Evolutionary conservation across 139 green algal species (phyloP), one percentile per base, ranked within the genome.

Genomic region (Chlorella sp.): DNA sequence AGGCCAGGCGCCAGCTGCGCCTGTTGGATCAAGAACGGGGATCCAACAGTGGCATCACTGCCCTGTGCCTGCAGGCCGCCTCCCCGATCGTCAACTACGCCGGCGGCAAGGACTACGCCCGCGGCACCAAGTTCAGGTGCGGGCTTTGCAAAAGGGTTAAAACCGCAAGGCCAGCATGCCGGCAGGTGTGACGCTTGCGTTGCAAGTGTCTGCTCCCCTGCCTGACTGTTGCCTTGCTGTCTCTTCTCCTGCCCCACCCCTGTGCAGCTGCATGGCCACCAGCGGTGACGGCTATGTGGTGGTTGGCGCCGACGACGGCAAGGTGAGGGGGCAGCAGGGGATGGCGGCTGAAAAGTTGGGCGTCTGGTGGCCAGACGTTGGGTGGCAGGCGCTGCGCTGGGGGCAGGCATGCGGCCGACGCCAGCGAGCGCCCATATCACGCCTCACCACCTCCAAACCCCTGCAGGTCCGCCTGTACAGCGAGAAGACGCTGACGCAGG

Each of bases 401-500:
- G n/a, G n/a, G n/a, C n/a, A n/a, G n/a, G n/a, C n/a, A n/a, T n/a
- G n/a, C n/a, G n/a, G n/a, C n/a, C n/a, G n/a, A n/a, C n/a, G n/a
- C n/a, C n/a, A n/a, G n/a, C n/a, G n/a, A n/a, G n/a, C n/a, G n/a
- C n/a, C n/a, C n/a, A n/a, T n/a, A n/a, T n/a, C n/a, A n/a, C n/a
- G n/a, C n/a, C n/a, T n/a, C n/a, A n/a, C n/a, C n/a, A n/a, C n/a
- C n/a, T n/a, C n/a, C n/a, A n/a, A n/a, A n/a, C n/a, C n/a, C n/a
- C n/a, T n/a, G 65, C 94, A 93, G 85, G 84, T 99, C 7, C 90
- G 97, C 34, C 90, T 99, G 69, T 99, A 98, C 91, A 95, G 83
- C 86, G 94, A 93, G 81, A 95, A 93, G 78, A 92, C 89, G n/a
- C 87, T 97, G 2, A 94, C 88, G 34, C 87, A 91, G 79, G 96